These are phyloP conservation scores for Ceratobasidium sp. DNA, from an alignment of 1,284 basidiomycete genomes.

Conservation along the genomic window DNA sequence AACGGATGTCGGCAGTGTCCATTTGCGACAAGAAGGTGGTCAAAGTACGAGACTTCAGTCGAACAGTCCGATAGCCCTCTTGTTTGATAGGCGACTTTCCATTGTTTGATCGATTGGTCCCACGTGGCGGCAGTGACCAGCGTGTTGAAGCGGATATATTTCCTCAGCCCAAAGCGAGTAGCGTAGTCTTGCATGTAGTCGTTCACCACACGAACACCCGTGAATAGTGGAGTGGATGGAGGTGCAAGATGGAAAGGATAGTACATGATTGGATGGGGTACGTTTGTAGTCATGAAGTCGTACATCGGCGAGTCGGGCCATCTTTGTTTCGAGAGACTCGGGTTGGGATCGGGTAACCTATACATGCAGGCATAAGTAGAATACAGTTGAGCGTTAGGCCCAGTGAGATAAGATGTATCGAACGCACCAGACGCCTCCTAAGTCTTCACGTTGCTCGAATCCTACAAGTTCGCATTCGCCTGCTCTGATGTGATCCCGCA, in stretches of 20 bases:
- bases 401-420: too few relatives aligned
- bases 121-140: conserved; percentile 54
- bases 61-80: background rate
- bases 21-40: conserved; percentile 76
- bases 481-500: conserved; percentile 26
- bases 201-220: conserved; percentile 68
- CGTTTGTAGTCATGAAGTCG: conserved; percentile 79
- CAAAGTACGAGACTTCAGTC: conserved; percentile 58
- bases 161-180: conserved; percentile 66
- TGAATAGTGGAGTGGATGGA: conserved; percentile 76
- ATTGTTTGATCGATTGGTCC: conserved; percentile 58
- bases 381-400: background rate
- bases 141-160: conserved; percentile 66
- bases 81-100: conserved; percentile 57
- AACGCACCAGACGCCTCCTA: conserved; percentile 39
- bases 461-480: conserved; percentile 34
- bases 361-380: background rate
- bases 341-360: conserved; percentile 24
- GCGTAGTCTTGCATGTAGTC: conserved; percentile 76
- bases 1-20: conserved; percentile 77
- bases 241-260: conserved; percentile 73
- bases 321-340: background rate
- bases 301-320: conserved; percentile 70
- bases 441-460: conserved; percentile 33
- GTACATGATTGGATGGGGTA: conserved; percentile 80